Conservation (phyloP, 306 rosid genomes). For the Medicago arabica region DNA sequence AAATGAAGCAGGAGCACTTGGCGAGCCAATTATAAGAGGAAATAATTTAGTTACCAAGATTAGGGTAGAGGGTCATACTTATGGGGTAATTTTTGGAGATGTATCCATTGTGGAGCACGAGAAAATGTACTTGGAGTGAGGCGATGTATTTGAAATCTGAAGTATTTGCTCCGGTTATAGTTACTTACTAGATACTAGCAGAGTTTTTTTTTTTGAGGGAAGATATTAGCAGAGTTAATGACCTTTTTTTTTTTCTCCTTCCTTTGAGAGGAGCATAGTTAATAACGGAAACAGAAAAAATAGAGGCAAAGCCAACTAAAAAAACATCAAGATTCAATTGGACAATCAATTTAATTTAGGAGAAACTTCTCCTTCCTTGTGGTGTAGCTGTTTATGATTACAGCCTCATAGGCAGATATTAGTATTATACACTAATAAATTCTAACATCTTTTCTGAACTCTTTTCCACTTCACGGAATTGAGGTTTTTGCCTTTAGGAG, state of each 20-base stretch:
- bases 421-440: constrained; percentile 21
- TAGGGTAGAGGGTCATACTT: neutral
- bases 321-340: constrained; percentile 3
- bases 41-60: too few species aligned
- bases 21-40: neutral
- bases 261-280: too few species aligned
- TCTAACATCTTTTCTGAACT: neutral
- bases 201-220: neutral
- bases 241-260: neutral
- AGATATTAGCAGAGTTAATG: neutral
- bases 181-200: neutral
- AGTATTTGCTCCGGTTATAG: neutral
- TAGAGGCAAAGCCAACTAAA: neutral
- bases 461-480: neutral
- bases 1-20: neutral
- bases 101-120: neutral
- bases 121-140: neutral
- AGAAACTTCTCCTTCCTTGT: neutral
- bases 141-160: neutral
- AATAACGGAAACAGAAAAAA: neutral
- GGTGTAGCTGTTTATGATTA: constrained; percentile 10
- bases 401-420: neutral
- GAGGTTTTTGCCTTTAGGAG: constrained; percentile 25
- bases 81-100: neutral
- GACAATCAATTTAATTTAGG: neutral